Base-by-base conservation (phyloP, 2,329 filamentous ascomycete genomes). In the Huntiella abstrusa region DNA sequence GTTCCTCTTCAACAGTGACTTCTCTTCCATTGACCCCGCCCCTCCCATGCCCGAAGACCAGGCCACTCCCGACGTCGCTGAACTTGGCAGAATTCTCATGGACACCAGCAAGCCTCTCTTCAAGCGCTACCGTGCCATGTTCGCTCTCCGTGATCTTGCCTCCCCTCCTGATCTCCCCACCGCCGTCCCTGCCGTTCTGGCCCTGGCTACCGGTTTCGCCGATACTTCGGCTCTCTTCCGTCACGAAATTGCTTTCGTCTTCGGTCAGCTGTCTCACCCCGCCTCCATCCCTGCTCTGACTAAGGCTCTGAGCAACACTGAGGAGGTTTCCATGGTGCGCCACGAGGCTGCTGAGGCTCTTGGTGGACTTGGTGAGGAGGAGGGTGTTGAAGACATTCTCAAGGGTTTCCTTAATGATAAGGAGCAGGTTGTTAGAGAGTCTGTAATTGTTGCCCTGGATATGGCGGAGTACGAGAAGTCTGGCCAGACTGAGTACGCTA, bases 221-320 rank as follows among this genome's bases (percentile, higher is more conserved):
- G 91, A 98, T 60, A 70, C 77, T 13, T 95, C 87, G 42, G 87
- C 87, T 4, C 75, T 98, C 5, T 96, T 98, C 71, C 80, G 91
- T 54, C 91, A 98, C 65, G 91, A 98, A 60, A 86, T 98, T 53
- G 91, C 91, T 11, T 98, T 98, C 60, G 91, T 98, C 11, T 98
- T 98, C 55, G 91, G 91, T 47, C 91, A 98, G 62, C 70, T 98
- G 45, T 86, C 83, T 47, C 91, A 98, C 58, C 91, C 91, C 1
- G 88, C 88, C n/a, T 94, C 86, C 1, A 95, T 98, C 54, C 87
- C 91, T 3, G 84, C 84, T 50, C 73, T 98, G 49, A 80, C 81
- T 12, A 75, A 74, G 44, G 77, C 83, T 1, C 68, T 98, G 49
- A 81, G 81, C 55, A 71, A 98, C 60, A 65, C 73, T 42, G 69